phyloP scores from a whole-genome alignment of 1,284 basidiomycete genomes.

The Puccinia brachypodii region DNA sequence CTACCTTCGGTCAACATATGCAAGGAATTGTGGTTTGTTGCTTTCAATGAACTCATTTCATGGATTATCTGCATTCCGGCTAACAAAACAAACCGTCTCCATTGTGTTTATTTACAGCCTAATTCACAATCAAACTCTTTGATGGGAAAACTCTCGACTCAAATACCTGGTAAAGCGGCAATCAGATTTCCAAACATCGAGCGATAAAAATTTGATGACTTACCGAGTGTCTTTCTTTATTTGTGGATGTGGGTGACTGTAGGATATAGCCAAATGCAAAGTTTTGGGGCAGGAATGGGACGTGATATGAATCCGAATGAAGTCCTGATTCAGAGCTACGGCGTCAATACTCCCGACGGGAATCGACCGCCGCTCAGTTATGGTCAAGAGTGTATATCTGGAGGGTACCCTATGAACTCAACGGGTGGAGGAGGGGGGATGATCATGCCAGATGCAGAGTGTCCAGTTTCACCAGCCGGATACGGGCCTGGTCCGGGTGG shows the following conservation, averaged over 20 bases:
- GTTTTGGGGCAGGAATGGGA: constrained; percentile 23
- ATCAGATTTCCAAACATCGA: neutral
- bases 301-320: constrained; percentile 35
- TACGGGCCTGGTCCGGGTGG: constrained; percentile 41
- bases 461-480: neutral
- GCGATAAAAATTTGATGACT: neutral
- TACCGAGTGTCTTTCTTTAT: neutral
- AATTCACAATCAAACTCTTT: constrained; percentile 29
- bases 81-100: neutral
- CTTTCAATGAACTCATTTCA: neutral
- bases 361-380: neutral
- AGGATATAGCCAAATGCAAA: constrained; percentile 47
- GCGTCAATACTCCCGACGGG: neutral
- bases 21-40: constrained; percentile 32
- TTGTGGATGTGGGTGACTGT: too few species aligned
- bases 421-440: constrained; percentile 17
- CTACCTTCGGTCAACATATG: constrained; percentile 47
- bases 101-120: constrained; percentile 18
- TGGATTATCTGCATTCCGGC: neutral
- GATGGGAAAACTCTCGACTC: constrained; percentile 42
- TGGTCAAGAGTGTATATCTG: neutral
- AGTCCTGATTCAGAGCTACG: neutral
- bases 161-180: constrained; percentile 38
- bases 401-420: neutral
- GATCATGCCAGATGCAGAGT: constrained; percentile 21